A percentile compares a stretch with the other conserved stretches of the same genome.
Conservation (phyloP, 2,329 filamentous ascomycete species). For the Hypomyces rosellus region DNA sequence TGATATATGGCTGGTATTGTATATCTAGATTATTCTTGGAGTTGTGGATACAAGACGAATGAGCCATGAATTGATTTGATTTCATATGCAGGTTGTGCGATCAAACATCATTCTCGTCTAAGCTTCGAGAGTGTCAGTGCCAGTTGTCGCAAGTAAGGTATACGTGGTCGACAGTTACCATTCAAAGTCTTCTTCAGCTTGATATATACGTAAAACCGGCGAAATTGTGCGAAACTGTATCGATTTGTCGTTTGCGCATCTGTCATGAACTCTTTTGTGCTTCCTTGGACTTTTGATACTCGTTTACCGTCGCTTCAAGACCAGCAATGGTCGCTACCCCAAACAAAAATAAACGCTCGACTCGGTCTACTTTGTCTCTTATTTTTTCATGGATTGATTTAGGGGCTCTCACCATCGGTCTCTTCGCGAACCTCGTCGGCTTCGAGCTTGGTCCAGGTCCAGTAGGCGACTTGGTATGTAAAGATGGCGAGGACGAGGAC, state of each 20-base stretch:
- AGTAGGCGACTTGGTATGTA: constrained; percentile 73
- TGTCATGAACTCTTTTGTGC: neutral
- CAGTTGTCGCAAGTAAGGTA: too few species aligned
- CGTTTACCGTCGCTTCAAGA: constrained; percentile 9
- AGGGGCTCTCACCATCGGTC: constrained; percentile 43
- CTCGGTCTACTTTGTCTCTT: neutral
- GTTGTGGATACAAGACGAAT: too few species aligned
- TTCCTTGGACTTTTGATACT: constrained; percentile 4
- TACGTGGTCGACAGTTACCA: too few species aligned
- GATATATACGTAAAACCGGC: too few species aligned
- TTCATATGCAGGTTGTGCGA: too few species aligned
- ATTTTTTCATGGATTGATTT: neutral
- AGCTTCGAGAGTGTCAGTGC: too few species aligned
- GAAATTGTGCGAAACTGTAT: too few species aligned
- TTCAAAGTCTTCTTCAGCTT: too few species aligned
- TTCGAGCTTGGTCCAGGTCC: constrained; percentile 68
- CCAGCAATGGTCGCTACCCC: constrained; percentile 6
- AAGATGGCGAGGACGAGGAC: constrained; percentile 68
- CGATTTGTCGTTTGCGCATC: neutral
- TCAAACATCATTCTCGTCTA: too few species aligned
- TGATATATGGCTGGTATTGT: too few species aligned
- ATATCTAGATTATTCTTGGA: too few species aligned
- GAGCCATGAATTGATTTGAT: too few species aligned
- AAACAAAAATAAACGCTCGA: neutral
- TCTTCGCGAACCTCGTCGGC: constrained; percentile 59